Evolutionary conservation across 2,329 filamentous ascomycete species (phyloP).

Genomic region (Trichoderma atrobrunneum): DNA sequence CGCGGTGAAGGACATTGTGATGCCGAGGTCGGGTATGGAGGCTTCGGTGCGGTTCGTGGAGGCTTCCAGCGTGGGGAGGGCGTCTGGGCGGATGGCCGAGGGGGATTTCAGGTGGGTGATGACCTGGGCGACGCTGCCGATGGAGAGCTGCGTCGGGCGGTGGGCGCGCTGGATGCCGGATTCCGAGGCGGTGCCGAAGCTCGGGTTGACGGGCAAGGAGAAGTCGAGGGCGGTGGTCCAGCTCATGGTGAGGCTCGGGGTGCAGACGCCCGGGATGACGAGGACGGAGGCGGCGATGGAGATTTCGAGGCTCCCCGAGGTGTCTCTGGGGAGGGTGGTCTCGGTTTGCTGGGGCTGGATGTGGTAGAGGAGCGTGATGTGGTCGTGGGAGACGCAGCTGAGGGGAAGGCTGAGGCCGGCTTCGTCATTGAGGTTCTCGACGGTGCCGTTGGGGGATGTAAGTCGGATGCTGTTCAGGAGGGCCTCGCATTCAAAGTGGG

Average conservation of each 20-base stretch:
- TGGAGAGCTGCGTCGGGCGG: slow-evolving; percentile 62
- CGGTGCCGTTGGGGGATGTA: slow-evolving; percentile 53
- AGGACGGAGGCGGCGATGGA: slow-evolving; percentile 59
- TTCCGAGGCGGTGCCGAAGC: slow-evolving; percentile 53
- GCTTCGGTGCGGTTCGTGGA: slow-evolving; percentile 46
- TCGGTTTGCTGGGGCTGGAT: slow-evolving; percentile 54
- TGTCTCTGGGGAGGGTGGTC: slow-evolving; percentile 41
- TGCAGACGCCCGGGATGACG: slow-evolving; percentile 55
- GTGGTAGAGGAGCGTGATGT: slow-evolving; percentile 71
- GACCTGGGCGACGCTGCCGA: slow-evolving; percentile 50
- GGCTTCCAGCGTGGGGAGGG: slow-evolving; percentile 58
- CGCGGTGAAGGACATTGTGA: slow-evolving; percentile 72
- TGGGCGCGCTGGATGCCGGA: slow-evolving; percentile 60
- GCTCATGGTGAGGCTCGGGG: slow-evolving; percentile 59
- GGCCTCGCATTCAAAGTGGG: slow-evolving; percentile 66
- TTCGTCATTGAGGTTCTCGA: slow-evolving; percentile 55
- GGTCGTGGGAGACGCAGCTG: slow-evolving; percentile 67
- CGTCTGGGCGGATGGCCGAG: slow-evolving; percentile 56
- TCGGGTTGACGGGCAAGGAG: slow-evolving; percentile 61
- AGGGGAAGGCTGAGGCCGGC: slow-evolving; percentile 53
- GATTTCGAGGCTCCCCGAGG: slow-evolving; percentile 55
- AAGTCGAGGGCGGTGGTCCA: slow-evolving; percentile 72
- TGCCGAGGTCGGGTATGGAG: slow-evolving; percentile 59
- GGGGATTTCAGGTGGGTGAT: slow-evolving; percentile 56
- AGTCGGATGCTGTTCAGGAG: slow-evolving; percentile 59